Base-by-base conservation (phyloP, 345 rosid genomes). In the Alliaria petiolata region DNA sequence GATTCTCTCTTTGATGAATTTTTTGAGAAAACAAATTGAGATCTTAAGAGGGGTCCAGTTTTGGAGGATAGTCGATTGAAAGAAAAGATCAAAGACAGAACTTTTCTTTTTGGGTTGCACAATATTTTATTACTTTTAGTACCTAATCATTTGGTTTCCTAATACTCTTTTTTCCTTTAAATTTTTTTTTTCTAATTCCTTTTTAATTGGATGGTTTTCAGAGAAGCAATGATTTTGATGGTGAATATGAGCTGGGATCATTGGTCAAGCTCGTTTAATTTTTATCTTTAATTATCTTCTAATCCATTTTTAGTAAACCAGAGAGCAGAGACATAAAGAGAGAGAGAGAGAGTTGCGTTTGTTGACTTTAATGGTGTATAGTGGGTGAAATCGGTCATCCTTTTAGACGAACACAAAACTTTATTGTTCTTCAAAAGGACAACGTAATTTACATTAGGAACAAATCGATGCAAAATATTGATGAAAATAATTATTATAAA, bases 41-140 rank as follows among this genome's bases (percentile, higher is more conserved):
- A 63, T 62, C 70, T 72, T 46, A 44, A 45, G 47, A 47, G 52
- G 65, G 63, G 71, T 35, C 44, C 72, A 66, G 67, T 56, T 67
- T 67, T 66, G 61, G 36, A 49, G 13, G 35, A 68, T 14, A n/a
- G 11, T 25, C 11, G 65, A 66, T 33, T 54, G n/a, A 63, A 30
- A 71, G 76, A 72, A 72, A 64, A 64, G 22, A 72, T 72, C 70
- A 72, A 55, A 72, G 70, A 55, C 57, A 14, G 12, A 72, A 54
- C 40, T 63, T 72, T 55, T 63, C 70, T 35, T 62, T 20, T 31
- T 26, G 14, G 26, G 6, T 16, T 68, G 33, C n/a, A n/a, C 15
- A 69, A 57, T 69, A n/a, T 31, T 14, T n/a, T n/a, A n/a, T 28
- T 50, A n/a, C 25, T 22, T 20, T 44, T 34, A 63, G 57, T 51